Percentiles rank a stretch among this genome's conserved stretches.
Conservation (phyloP, 2,329 filamentous ascomycete species). For the Magnaporthales sp. region DNA sequence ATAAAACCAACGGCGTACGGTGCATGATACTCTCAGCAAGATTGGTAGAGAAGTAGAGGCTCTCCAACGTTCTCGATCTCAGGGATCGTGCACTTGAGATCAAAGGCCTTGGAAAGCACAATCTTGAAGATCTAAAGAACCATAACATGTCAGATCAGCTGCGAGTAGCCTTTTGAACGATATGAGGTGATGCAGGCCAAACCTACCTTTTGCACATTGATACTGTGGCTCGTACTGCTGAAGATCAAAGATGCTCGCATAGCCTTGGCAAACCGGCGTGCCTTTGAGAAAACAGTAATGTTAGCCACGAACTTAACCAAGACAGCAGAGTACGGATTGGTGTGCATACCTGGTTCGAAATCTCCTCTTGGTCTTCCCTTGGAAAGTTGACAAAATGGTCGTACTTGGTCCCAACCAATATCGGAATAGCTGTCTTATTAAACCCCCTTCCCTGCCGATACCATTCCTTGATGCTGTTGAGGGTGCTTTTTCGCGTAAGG, state of each 20-base stretch:
- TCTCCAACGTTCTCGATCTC: conserved; percentile 98
- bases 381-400: conserved; percentile 99
- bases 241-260: conserved; percentile 98
- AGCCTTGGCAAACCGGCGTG: conserved; percentile 90
- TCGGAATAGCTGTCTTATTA: conserved; percentile 99
- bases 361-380: conserved; percentile 94
- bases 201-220: conserved; percentile 92
- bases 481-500: conserved; percentile 90
- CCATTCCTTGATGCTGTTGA: conserved; percentile 99
- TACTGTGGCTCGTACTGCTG: conserved; percentile 97
- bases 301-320: background rate
- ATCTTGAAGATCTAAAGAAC: conserved; percentile 90
- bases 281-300: conserved; percentile 41
- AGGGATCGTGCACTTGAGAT: conserved; percentile 96
- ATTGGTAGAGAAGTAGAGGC: conserved; percentile 84
- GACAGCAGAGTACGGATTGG: background rate
- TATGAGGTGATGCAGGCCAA: no score
- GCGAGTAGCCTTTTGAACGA: background rate
- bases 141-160: conserved; percentile 7
- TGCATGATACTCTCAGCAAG: conserved; percentile 27
- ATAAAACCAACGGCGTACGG: background rate
- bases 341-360: conserved; percentile 73
- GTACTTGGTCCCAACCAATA: conserved; percentile 95
- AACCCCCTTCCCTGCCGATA: conserved; percentile 95
- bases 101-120: conserved; percentile 95